Evolutionary conservation across 441 rosid genomes (phyloP).

Genomic region (Manihot esculenta): DNA sequence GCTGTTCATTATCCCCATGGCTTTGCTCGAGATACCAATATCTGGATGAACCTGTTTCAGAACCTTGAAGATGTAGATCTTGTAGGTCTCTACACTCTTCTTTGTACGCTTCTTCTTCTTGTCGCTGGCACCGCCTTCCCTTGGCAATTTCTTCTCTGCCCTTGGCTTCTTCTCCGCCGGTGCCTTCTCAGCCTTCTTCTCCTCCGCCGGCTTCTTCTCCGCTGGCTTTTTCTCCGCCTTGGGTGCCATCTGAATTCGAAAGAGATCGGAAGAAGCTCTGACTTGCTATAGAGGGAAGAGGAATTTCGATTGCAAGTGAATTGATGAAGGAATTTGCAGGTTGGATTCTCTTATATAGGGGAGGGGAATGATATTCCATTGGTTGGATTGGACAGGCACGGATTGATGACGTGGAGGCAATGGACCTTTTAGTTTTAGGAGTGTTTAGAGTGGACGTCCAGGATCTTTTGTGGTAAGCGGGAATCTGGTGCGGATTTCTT

Average conservation of each 20-base stretch:
- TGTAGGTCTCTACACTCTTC: slow-evolving; percentile 28
- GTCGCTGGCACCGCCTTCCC: slow-evolving; percentile 19
- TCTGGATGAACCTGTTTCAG: slow-evolving; percentile 25
- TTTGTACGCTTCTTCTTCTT: slow-evolving; percentile 26
- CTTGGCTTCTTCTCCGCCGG: slow-evolving; percentile 29
- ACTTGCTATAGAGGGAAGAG: neutral
- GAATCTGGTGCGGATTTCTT: neutral
- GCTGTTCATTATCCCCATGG: slow-evolving; percentile 27
- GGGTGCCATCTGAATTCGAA: slow-evolving; percentile 18
- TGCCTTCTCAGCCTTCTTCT: slow-evolving; percentile 23
- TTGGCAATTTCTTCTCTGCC: slow-evolving; percentile 26
- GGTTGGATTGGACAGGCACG: neutral
- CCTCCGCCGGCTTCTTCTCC: slow-evolving; percentile 26
- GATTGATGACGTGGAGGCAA: neutral
- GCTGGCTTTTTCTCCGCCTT: slow-evolving; percentile 20
- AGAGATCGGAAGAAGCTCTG: too few relatives aligned
- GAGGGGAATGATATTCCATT: neutral
- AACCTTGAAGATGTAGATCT: slow-evolving; percentile 25
- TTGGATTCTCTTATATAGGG: neutral
- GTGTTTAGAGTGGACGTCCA: neutral
- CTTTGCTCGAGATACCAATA: slow-evolving; percentile 26
- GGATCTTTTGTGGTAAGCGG: neutral
- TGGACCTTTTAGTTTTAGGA: neutral
- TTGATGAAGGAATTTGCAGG: too few relatives aligned
- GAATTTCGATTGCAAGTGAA: neutral